Base-by-base conservation (phyloP, 2,329 filamentous ascomycete genomes). In the Thelonectria rubi region DNA sequence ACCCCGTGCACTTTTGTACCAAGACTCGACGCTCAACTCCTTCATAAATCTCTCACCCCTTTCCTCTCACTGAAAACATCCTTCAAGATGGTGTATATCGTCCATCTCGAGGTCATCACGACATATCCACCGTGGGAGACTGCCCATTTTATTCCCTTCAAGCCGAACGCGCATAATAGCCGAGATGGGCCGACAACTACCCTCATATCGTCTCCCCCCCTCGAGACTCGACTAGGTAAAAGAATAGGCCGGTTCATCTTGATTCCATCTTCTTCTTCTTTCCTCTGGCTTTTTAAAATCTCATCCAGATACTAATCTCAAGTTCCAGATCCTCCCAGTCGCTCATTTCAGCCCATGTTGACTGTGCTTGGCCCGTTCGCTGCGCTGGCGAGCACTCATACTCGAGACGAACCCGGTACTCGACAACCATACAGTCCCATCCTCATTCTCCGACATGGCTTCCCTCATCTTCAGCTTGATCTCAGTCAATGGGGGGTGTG, bases 131-230 rank as follows among this genome's bases (percentile, higher is more conserved):
- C 42, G 11, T 20, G 18, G 11, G 24, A 21, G 42, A 18, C 18
- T 42, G 7, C 26, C 17, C 34, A 42, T 20, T 17, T 14, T 7
- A 32, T 46, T 56, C 65, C 69, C 69, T 69, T 71, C 55, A 57
- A 68, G 47, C 67, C 67, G 67, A 70, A 47, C 62, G 39, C 18
- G 26, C 39, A 53, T 58, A 64, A 64, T 71, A 71, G 69, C 69
- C 69, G 69, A 71, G 51, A 62, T 69, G 61, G 62, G 62, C 69
- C 69, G 69, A 71, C 63, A 45, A 46, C 47, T 53, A 59, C 60
- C 46, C 45, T 67, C 48, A 68, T 59, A 62, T 63, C 63, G 20
- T 17, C 48, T 49, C 20, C 24, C 40, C n/a, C 62, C 26, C 40
- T 57, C 30, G 39, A 49, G 61, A 40, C 49, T 21, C 51, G 34